Percentiles rank a stretch among this genome's conserved stretches.
These are phyloP conservation scores for Hamamelis virginiana DNA, from an alignment of 164 flowering plant species.

Conservation along the genomic window DNA sequence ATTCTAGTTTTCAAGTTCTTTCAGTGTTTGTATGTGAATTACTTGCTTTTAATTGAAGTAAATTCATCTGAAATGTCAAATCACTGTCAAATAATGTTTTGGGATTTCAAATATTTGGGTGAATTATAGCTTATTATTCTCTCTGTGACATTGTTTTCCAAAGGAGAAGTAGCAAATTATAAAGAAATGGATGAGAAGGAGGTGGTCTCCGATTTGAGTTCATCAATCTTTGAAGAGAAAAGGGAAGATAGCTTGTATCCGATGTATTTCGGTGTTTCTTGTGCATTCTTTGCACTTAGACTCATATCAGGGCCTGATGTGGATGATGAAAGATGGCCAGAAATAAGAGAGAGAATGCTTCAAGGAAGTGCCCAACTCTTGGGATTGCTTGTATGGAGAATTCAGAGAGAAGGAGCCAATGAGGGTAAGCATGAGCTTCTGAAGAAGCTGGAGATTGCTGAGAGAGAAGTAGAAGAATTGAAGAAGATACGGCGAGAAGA, in stretches of 20 bases:
- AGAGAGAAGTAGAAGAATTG: slow-evolving; percentile 59
- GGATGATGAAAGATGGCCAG: slow-evolving; percentile 40
- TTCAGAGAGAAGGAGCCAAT: slow-evolving; percentile 40
- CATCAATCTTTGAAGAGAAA: slow-evolving; percentile 34
- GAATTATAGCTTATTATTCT: neutral
- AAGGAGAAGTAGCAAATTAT: slow-evolving; percentile 17
- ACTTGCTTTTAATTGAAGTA: neutral
- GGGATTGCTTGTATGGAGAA: slow-evolving; percentile 77
- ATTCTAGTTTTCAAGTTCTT: slow-evolving; percentile 2
- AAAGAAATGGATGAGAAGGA: slow-evolving; percentile 55
- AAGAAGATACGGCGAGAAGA: slow-evolving; percentile 74
- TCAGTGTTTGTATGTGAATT: neutral
- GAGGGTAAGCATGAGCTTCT: slow-evolving; percentile 36
- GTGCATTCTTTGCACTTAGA: slow-evolving; percentile 69
- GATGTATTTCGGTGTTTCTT: slow-evolving; percentile 78
- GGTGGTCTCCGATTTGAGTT: slow-evolving; percentile 27
- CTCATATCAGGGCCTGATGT: slow-evolving; percentile 36
- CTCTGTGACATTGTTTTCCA: neutral
- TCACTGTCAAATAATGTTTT: neutral
- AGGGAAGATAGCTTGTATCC: slow-evolving; percentile 56
- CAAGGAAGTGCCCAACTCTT: slow-evolving; percentile 72
- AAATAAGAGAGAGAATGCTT: slow-evolving; percentile 54
- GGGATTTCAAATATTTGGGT: neutral
- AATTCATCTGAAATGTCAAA: slow-evolving; percentile 1
- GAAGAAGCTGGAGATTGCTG: slow-evolving; percentile 50